Evolutionary conservation across 768 basidiomycete species (phyloP).

Genomic region (Naganishia randhawae): DNA sequence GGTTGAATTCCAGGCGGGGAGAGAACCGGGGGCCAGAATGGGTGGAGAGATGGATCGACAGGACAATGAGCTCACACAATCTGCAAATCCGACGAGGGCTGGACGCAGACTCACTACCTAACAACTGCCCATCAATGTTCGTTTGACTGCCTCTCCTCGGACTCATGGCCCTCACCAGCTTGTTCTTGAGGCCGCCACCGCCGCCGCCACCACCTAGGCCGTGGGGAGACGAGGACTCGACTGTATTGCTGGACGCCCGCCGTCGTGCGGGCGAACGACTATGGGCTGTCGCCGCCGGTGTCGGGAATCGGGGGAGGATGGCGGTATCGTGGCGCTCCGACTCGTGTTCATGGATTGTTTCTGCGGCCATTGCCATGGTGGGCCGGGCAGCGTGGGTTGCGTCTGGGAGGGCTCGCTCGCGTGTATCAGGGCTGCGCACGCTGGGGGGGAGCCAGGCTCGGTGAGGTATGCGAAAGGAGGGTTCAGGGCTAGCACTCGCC

Average conservation of each 20-base stretch:
- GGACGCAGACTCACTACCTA: slow-evolving; percentile 16
- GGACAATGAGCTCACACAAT: neutral
- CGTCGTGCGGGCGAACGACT: slow-evolving; percentile 21
- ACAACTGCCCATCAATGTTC: slow-evolving; percentile 11
- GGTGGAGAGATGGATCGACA: neutral
- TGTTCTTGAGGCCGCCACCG: neutral
- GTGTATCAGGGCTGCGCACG: neutral
- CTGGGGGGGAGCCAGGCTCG: neutral
- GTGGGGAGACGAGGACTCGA: neutral
- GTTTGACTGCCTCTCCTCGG: slow-evolving; percentile 22
- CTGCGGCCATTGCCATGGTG: slow-evolving; percentile 16
- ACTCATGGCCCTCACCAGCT: slow-evolving; percentile 11
- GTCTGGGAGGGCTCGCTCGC: neutral
- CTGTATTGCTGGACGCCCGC: neutral
- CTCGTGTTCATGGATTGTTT: slow-evolving; percentile 19
- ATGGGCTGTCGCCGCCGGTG: slow-evolving; percentile 4
- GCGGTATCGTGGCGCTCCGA: slow-evolving; percentile 12
- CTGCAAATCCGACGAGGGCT: neutral
- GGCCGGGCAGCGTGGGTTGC: neutral
- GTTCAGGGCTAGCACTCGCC: neutral
- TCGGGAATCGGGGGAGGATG: slow-evolving; percentile 9
- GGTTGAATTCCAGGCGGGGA: neutral
- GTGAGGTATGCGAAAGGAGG: slow-evolving; percentile 4
- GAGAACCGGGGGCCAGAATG: neutral
- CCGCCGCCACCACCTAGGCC: no score